Base-by-base conservation (phyloP, 2,329 filamentous ascomycete genomes). In the Penicillium sp. region DNA sequence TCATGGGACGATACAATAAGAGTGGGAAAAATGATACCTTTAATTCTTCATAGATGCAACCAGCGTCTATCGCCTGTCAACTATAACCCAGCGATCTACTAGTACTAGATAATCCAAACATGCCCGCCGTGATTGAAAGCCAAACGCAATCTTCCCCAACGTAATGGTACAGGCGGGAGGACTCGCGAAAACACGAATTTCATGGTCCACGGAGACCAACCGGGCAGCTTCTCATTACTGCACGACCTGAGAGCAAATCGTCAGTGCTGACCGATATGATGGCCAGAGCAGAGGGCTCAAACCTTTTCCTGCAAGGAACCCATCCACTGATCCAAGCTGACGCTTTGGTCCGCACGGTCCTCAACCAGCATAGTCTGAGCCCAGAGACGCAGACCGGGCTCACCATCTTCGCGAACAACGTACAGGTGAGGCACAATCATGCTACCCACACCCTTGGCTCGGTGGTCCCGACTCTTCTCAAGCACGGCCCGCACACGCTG, bases 351-450 rank as follows among this genome's bases (percentile, higher is more conserved):
- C 48, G 91, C 88, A 58, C 91, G 79, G 71, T 98, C 93, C 71
- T 98, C 93, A 41, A 98, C 85, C 62, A 98, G 75, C 70, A 97
- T 76, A 38, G 93, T 96, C 76, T 96, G 91, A 39, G 93, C 93
- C 93, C 93, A 98, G 56, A 97, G 75, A 72, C 94, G 90, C 68
- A 98, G 75, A 62, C 87, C 91, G 29, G 93, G 93, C 73, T 98
- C 93, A 45, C 93, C 93, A 64, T 97, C 93, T 70, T 97, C 91
- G 61, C 90, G 83, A 54, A 97, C 86, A 61, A 97, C 79, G 67
- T 97, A 98, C 49, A 98, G 75, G 63, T 95, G 88, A 43, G 93
- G 93, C 54, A 94, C 82, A n/a, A 84, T 81, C 57, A 97, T 95
- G 69, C 88, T 95, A 55, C 93, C 93, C 15, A 93, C 90, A 2